Conservation (phyloP, 1,139 yeast genomes). For the Ogataea hybrid region DNA sequence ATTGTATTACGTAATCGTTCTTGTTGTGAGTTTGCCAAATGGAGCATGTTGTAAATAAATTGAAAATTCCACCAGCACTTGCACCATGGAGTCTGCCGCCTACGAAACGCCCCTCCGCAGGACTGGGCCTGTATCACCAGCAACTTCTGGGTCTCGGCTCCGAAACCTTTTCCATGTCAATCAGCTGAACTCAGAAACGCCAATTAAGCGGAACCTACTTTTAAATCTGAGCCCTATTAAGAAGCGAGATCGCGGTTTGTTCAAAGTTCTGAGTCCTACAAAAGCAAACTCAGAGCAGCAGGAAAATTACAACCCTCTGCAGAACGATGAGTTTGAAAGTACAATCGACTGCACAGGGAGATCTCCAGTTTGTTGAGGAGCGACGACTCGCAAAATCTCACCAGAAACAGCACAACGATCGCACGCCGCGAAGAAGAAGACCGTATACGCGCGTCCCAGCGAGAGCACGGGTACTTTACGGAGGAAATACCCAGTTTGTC, state of each 20-base stretch:
- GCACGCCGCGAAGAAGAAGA: constrained; percentile 5
- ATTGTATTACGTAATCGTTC: not conserved
- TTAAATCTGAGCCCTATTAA: constrained; percentile 11
- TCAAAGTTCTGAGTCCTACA: constrained; percentile 4
- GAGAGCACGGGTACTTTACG: constrained; percentile 16
- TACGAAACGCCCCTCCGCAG: constrained; percentile 6
- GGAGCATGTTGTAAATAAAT: constrained; percentile 3
- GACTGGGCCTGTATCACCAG: not conserved
- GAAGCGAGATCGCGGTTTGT: constrained; percentile 1
- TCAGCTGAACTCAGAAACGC: constrained; percentile 11
- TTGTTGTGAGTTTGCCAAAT: constrained; percentile 3
- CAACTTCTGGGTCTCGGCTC: constrained; percentile 12
- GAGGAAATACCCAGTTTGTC: constrained; percentile 14
- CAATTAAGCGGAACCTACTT: constrained; percentile 9
- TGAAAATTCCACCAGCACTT: no score
- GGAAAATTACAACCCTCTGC: not conserved
- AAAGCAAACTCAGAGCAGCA: not conserved
- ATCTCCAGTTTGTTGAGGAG: constrained; percentile 12
- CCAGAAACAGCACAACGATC: not conserved
- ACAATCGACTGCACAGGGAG: constrained; percentile 15
- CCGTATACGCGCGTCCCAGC: constrained; percentile 13
- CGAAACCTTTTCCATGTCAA: constrained; percentile 6
- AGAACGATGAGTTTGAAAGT: not conserved
- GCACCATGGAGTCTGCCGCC: no score
- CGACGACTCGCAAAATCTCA: constrained; percentile 9